Base-by-base conservation (phyloP, 331 rosid genomes). In the Spiraea crenata region DNA sequence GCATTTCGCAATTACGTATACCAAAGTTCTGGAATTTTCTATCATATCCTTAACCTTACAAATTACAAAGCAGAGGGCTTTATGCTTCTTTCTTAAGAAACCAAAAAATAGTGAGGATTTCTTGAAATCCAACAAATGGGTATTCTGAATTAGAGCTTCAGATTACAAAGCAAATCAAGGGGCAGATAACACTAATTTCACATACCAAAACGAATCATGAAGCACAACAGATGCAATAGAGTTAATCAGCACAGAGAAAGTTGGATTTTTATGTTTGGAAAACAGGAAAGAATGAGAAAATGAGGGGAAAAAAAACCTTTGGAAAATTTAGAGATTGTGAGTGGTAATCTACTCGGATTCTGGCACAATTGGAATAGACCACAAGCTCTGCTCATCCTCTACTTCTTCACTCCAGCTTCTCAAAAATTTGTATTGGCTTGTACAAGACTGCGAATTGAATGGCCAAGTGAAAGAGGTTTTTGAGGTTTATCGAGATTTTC, bases 311-410 rank as follows among this genome's bases (percentile, higher is more conserved):
- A 25, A 25, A 25, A 67, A 85, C 96, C 92, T 75, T 70, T 63
- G 78, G 61, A 52, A 49, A 65, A 47, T 11, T 74, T 74, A 31
- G 80, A 71, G 77, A 38, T 34, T 76, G 77, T 40, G 72, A 77
- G 16, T 70, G 77, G 80, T 13, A 63, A 40, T 73, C 67, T 59
- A 74, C 55, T 67, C n/a, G 76, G 85, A 59, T 45, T 47, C 60
- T 85, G 87, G 57, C 82, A 82, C 54, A 71, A 66, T 57, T 85
- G 88, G 78, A 86, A 80, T 67, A 87, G 78, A 82, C 45, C 44
- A 69, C 88, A 86, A 67, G 90, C 81, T 66, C 76, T 78, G 74
- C 72, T 83, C 96, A 87, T 83, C 46, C 66, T 45, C 68, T 46
- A 20, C 63, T 48, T 9, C 62, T 49, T 6, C 65, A 55, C n/a